Evolutionary conservation across 768 basidiomycete genomes (phyloP).

Genomic region (Steccherinum ochraceum): DNA sequence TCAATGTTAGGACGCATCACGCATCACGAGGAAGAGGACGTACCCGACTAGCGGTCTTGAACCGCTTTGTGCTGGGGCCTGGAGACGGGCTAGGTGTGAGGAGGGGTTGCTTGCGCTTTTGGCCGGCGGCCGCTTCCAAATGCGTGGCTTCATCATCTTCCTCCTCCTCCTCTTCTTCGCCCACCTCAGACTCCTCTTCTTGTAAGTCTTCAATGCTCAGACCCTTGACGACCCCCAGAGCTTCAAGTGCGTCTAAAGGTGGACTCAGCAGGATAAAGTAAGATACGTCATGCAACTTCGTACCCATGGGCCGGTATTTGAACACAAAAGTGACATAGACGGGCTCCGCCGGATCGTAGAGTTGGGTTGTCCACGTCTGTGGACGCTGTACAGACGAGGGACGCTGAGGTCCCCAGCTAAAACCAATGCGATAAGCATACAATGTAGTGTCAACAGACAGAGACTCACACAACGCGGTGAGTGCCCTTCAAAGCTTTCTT

Average conservation of each 20-base stretch:
- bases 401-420: constrained; percentile 44
- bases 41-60: neutral
- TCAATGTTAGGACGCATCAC: too few relatives aligned
- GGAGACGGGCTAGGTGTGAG: neutral
- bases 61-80: neutral
- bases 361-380: constrained; percentile 48
- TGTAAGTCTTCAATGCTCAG: neutral
- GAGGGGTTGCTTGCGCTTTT: neutral
- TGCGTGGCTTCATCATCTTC: neutral
- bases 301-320: constrained; percentile 54
- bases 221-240: neutral
- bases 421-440: neutral
- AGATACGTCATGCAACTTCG: constrained; percentile 2
- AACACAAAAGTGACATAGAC: constrained; percentile 67
- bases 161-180: neutral
- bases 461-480: constrained; percentile 13
- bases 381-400: constrained; percentile 33
- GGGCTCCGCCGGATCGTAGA: constrained; percentile 34
- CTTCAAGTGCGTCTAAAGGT: neutral
- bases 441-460: neutral
- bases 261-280: constrained; percentile 11
- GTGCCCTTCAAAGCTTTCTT: constrained; percentile 27
- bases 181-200: neutral
- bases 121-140: too few relatives aligned
- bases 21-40: too few relatives aligned